phyloP scores from a whole-genome alignment of 495 filamentous ascomycete genomes.

The Penicillium turbatum region DNA sequence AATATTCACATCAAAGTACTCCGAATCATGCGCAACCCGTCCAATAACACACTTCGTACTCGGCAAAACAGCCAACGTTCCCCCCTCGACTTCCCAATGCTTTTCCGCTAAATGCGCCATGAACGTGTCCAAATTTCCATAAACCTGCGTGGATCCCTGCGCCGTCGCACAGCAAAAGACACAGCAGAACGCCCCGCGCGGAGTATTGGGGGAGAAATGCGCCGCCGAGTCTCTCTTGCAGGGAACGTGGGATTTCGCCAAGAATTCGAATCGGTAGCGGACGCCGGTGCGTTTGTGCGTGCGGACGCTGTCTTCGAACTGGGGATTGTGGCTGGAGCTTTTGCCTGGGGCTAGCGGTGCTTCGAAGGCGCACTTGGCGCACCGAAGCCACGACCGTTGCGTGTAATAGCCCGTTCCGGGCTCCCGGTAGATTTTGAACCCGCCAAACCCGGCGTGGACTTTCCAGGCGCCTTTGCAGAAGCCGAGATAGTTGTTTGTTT shows the following conservation, averaged over 20 bases:
- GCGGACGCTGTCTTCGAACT: conserved; percentile 30
- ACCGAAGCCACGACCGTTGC: conserved; percentile 34
- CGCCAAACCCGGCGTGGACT: conserved; percentile 37
- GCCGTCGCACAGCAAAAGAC: conserved; percentile 44
- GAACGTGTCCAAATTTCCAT: conserved; percentile 36
- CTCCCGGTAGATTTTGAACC: conserved; percentile 29
- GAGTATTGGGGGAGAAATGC: conserved; percentile 6
- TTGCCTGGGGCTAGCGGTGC: conserved; percentile 21
- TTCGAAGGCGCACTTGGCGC: conserved; percentile 42
- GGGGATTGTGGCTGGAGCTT: neutral
- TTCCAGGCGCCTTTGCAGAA: conserved; percentile 53
- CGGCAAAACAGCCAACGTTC: conserved; percentile 14
- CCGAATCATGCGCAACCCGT: conserved; percentile 22
- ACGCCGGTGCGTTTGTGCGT: conserved; percentile 31
- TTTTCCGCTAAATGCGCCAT: conserved; percentile 38
- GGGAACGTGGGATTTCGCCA: conserved; percentile 46
- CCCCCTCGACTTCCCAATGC: conserved; percentile 21
- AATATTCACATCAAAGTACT: conserved; percentile 44
- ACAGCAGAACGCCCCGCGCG: conserved; percentile 36
- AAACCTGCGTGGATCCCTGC: conserved; percentile 28
- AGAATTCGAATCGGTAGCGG: conserved; percentile 46
- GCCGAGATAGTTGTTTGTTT: conserved; percentile 43
- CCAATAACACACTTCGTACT: conserved; percentile 33
- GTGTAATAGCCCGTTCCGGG: conserved; percentile 36
- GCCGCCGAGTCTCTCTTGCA: conserved; percentile 17